Base-by-base conservation (phyloP, 2,329 filamentous ascomycete genomes). In the Calonectria naviculata region DNA sequence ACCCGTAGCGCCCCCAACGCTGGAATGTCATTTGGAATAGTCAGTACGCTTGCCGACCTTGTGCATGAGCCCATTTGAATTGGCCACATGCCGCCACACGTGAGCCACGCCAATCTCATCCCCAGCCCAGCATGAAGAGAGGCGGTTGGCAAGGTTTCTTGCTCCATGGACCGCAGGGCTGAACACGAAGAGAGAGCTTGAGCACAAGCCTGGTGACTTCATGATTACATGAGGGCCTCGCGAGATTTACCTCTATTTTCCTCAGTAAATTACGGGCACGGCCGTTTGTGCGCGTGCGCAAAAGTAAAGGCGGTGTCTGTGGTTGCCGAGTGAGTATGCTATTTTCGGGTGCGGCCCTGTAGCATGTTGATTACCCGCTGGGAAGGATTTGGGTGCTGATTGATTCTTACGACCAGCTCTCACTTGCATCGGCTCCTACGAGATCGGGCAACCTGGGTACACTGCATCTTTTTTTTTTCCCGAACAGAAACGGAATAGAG, bases 21-120 rank as follows among this genome's bases (percentile, higher is more conserved):
- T 38, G 52, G 52, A 58, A 58, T 58, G 52, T 12, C 31, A 58
- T n/a, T 58, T 26, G 21, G 34, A 58, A 58, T 28, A 58, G 52
- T 38, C 58, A 38, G 36, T 62, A 62, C 58, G 24, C 21, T n/a
- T 31, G 26, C 28, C 31, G 31, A 28, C 31, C 31, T 42, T 46
- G 42, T 24, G 38, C 58, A 44, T 62, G 58, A 17, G 24, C 36
- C 42, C 29, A 52, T 65, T 38, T 61, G 52, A 38, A 58, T 38
- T 58, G 26, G 38, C 52, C 52, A 58, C 56, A 29, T 28, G 56
- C 56, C 56, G 56, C 36, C 56, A 61, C 56, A 38, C 56, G 54
- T 31, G 24, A 42, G 56, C 56, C 56, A 41, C 36, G 24, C 17
- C 54, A 42, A 42, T 42, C 54, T 34, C 21, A n/a, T 42, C 4